Evolutionary conservation across 441 rosid species (phyloP), one percentile per base, ranked within the genome.

Genomic region (Populus hybrid): DNA sequence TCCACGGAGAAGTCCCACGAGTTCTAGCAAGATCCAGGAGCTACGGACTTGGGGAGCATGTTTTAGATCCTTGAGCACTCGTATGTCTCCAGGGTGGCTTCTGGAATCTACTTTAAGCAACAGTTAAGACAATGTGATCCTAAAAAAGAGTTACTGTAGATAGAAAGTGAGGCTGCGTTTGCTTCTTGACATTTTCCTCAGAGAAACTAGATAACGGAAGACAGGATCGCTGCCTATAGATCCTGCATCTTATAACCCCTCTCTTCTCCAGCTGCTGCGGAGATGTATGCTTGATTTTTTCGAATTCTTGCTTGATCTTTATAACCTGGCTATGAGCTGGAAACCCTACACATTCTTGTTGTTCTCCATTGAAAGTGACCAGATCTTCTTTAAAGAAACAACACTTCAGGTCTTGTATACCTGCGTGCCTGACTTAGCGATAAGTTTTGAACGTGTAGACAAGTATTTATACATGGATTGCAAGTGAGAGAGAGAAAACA

Each of bases 1-100:
- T 93, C 98, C 18, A 87, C 59, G 4, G 90, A 78, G 85, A 93
- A 93, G 79, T 93, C 90, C 97, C 93, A 92, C 0, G 94, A 86
- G 75, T 85, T 83, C 46, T 90, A 79, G 80, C 95, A 92, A 12
- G 97, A 92, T 28, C 32, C 32, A 30, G 32, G 32, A 30, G 4
- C 32, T 30, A 30, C 32, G 32, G 32, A 30, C 32, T 30, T 30
- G 32, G 32, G 32, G 32, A 30, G 32, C 32, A 3, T 30, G 32
- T 30, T 30, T 30, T 30, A 30, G 32, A 30, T 30, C 32, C 32
- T 30, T 30, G 32, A 30, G 32, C 32, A 80, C 92, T 73, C 74
- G 80, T 11, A 82, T 69, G 72, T 94, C 97, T 71, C 75, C 87
- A 85, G 83, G 85, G 75, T 76, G 81, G 2, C 96, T 92, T 78